These are phyloP conservation scores for Entomortierella beljakovae DNA, from an alignment of 192 early-diverging fungal species.

Conservation along the genomic window DNA sequence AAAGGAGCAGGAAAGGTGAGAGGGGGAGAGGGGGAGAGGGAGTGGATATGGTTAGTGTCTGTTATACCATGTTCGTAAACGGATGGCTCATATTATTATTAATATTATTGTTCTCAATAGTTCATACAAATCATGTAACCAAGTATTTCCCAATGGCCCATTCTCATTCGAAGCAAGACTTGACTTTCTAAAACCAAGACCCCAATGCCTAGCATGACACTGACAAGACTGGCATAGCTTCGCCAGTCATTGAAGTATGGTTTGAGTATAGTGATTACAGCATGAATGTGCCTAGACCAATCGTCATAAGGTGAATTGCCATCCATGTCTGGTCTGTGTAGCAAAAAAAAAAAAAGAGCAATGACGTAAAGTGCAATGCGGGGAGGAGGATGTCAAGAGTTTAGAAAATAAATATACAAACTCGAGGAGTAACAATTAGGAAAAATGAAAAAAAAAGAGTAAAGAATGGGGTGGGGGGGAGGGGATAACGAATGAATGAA, in stretches of 20 bases:
- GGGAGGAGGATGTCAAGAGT: too few species aligned
- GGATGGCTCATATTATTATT: not conserved
- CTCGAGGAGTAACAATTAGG: too few species aligned
- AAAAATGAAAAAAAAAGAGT: too few species aligned
- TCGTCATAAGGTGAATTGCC: slow-evolving; percentile 38
- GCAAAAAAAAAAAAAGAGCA: not conserved
- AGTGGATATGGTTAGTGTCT: not conserved
- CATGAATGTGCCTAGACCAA: slow-evolving; percentile 45
- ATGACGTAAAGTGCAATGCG: not conserved
- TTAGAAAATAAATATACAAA: too few species aligned
- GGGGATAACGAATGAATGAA: too few species aligned
- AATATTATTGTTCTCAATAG: not conserved
- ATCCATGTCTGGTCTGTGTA: slow-evolving; percentile 19
- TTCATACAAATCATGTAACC: slow-evolving; percentile 38
- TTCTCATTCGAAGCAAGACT: slow-evolving; percentile 48
- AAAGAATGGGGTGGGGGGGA: too few species aligned
- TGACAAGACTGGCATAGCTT: slow-evolving; percentile 34
- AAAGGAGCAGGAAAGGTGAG: too few species aligned
- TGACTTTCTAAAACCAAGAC: slow-evolving; percentile 52
- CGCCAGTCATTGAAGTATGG: slow-evolving; percentile 54
- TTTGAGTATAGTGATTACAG: slow-evolving; percentile 49
- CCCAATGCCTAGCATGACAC: slow-evolving; percentile 39
- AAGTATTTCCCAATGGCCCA: slow-evolving; percentile 46
- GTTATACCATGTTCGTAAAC: not conserved
- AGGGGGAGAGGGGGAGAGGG: not conserved